Percentiles rank a stretch among this genome's conserved stretches.
These are phyloP conservation scores for Leishmania turanica DNA, from an alignment of 208 protist genomes.

Conservation along the genomic window DNA sequence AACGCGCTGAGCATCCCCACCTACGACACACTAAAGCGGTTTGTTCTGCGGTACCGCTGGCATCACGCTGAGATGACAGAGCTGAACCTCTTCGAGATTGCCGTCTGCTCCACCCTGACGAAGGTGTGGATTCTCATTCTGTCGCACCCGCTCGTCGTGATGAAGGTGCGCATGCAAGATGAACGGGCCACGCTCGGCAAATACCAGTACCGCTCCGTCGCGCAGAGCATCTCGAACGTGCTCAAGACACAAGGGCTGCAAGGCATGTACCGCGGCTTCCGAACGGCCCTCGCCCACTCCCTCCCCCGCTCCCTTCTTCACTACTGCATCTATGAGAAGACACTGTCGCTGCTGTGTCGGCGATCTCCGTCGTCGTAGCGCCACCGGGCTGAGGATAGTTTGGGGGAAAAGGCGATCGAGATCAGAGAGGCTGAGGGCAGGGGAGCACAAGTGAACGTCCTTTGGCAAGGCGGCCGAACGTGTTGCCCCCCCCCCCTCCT, in stretches of 20 bases:
- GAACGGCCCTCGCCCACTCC: slow-evolving; percentile 65
- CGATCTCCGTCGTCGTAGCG: slow-evolving; percentile 7
- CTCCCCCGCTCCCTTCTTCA: slow-evolving; percentile 77
- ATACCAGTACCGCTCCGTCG: slow-evolving; percentile 61
- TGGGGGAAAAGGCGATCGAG: not conserved
- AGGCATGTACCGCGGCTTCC: slow-evolving; percentile 80
- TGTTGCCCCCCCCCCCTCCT: no score
- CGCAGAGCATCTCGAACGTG: slow-evolving; percentile 52
- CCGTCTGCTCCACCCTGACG: slow-evolving; percentile 69
- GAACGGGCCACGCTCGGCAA: slow-evolving; percentile 53
- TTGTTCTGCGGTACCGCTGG: slow-evolving; percentile 45
- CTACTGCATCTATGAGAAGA: slow-evolving; percentile 84
- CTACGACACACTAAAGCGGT: slow-evolving; percentile 79
- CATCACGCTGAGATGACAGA: slow-evolving; percentile 30
- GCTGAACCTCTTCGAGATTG: slow-evolving; percentile 68
- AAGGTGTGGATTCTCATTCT: slow-evolving; percentile 66
- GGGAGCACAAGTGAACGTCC: not conserved
- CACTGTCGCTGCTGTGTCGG: slow-evolving; percentile 41
- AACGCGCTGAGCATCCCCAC: slow-evolving; percentile 76
- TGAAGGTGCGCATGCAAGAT: slow-evolving; percentile 87
- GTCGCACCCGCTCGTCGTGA: slow-evolving; percentile 78
- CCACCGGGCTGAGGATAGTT: not conserved
- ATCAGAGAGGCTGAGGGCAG: not conserved
- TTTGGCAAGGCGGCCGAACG: not conserved
- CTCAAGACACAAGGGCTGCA: slow-evolving; percentile 61